Evolutionary conservation across 208 protist genomes (phyloP).

Genomic region (Crithidia sp.): DNA sequence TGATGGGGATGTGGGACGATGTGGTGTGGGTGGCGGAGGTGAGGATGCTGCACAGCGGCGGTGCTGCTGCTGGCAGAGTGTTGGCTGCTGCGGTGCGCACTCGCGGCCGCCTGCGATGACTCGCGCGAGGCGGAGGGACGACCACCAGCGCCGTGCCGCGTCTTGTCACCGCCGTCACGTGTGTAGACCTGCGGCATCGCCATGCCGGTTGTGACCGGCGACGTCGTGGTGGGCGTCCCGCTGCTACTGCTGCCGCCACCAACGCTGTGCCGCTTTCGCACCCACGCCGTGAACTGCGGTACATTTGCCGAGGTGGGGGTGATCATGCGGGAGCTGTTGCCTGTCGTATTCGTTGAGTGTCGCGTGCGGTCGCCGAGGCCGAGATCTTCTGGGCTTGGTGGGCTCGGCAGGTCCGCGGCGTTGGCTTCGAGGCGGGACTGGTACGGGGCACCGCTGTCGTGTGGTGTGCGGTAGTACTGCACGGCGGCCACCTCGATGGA

Average conservation of each 20-base stretch:
- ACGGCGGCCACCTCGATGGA: not conserved
- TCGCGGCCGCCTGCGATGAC: not conserved
- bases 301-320: slow-evolving; percentile 16
- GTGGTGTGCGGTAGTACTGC: slow-evolving; percentile 11
- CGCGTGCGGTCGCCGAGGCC: slow-evolving; percentile 4
- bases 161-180: not conserved
- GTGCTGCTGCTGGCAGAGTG: not conserved
- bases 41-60: not conserved
- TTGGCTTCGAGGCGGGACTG: not conserved
- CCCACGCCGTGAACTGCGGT: slow-evolving; percentile 6
- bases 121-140: not conserved
- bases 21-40: no score
- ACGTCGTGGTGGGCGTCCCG: not conserved
- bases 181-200: no score
- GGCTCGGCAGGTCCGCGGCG: slow-evolving; percentile 9
- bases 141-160: not conserved
- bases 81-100: no score
- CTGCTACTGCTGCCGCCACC: not conserved
- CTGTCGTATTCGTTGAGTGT: slow-evolving; percentile 6
- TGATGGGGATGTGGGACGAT: not conserved
- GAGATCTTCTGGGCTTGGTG: slow-evolving; percentile 29
- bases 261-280: slow-evolving; percentile 5
- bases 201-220: no score
- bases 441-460: not conserved
- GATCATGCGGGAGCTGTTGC: slow-evolving; percentile 12